Base-by-base conservation (phyloP, 148 eudicot genomes). In the Spergularia bocconei region DNA sequence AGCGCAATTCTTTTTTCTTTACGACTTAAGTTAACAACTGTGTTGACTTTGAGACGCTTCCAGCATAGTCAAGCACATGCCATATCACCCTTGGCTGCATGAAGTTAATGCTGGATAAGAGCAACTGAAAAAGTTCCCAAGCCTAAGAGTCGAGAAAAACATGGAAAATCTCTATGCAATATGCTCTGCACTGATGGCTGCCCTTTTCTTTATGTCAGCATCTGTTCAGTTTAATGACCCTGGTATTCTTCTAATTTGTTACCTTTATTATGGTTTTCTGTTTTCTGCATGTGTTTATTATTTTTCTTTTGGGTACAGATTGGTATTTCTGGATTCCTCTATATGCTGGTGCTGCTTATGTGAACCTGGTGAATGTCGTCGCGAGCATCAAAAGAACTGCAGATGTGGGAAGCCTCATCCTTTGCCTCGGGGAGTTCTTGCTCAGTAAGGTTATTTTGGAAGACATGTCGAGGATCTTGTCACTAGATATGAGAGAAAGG, bases 321-420 rank as follows among this genome's bases (percentile, higher is more conserved):
- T 89, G 93, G 91, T 88, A 85, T 78, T 70, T 85, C 25, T 91
- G 97, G 93, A 63, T 91, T 60, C 85, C 90, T 67, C 57, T 89
- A 36, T 91, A 91, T 72, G 76, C 75, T 39, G 15, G 67, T 73
- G 97, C 88, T 48, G 86, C 85, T 17, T 61, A 59, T 47, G 88
- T 85, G 8, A 87, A 89, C 72, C 79, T 86, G 76, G 80, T 79
- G 78, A 85, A 83, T 60, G 74, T 79, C 63, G 48, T 76, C 33
- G 29, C 17, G 7, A 56, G 5, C 8, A 47, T 67, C 4, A 58
- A 70, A 11, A 61, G 48, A 56, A 16, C 6, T 2, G 20, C 4
- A 52, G 21, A 10, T 23, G 16, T 79, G 56, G 85, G 79, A 50
- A 84, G 72, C 47, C 7, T 78, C 13, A 47, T 77, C 21, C 83